Evolutionary conservation across 2,329 filamentous ascomycete genomes (phyloP).

Genomic region (Elsinoe necatrix): DNA sequence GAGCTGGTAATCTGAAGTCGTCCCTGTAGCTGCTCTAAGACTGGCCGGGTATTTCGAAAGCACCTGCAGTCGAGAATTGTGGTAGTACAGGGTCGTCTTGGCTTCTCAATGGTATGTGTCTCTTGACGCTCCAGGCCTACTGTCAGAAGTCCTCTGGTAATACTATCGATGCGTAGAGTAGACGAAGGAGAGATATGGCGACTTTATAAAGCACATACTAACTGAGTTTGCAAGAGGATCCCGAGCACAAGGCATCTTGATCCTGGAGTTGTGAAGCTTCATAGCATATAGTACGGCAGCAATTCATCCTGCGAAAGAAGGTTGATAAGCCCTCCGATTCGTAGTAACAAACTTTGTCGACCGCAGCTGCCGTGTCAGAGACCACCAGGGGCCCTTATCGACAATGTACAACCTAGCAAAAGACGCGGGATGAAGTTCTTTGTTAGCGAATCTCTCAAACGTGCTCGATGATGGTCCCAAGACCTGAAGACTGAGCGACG

Average conservation of each 20-base stretch:
- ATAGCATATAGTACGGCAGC: background rate
- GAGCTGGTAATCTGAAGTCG: background rate
- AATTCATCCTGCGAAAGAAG: background rate
- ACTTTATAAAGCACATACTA: background rate
- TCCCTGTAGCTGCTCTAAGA: too few species aligned
- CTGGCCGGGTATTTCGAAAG: too few species aligned
- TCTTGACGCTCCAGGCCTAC: too few species aligned
- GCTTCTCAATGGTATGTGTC: too few species aligned
- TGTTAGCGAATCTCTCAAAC: background rate
- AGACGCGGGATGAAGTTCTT: too few species aligned
- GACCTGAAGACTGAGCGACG: too few species aligned
- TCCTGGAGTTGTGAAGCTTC: background rate
- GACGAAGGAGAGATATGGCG: background rate
- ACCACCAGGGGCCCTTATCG: too few species aligned
- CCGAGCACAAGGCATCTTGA: background rate
- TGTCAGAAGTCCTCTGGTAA: background rate
- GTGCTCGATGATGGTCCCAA: background rate
- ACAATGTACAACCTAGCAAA: too few species aligned
- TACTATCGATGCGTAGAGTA: background rate
- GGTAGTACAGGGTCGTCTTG: too few species aligned
- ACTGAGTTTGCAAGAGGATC: background rate
- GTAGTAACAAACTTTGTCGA: background rate
- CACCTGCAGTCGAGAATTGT: too few species aligned
- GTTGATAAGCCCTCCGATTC: background rate
- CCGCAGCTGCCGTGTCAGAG: background rate